These are phyloP conservation scores for Stenocarpella maydis DNA, from an alignment of 2,329 filamentous ascomycete species.

Conservation along the genomic window DNA sequence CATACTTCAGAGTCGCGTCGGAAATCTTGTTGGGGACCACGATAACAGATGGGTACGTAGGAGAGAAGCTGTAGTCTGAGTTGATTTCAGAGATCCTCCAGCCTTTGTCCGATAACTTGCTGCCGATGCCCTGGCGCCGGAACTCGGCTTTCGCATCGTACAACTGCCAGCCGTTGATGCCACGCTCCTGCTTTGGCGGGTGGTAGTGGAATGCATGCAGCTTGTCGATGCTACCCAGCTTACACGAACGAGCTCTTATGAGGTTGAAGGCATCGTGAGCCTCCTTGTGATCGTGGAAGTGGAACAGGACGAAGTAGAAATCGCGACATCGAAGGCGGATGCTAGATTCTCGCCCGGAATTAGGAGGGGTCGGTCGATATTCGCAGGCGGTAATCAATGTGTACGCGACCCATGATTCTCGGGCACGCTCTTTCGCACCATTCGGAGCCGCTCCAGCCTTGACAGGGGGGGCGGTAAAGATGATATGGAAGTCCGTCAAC, in stretches of 20 bases:
- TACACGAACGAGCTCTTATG: conserved; percentile 83
- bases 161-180: conserved; percentile 80
- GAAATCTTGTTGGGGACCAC: conserved; percentile 89
- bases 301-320: conserved; percentile 93
- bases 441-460: conserved; percentile 34
- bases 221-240: conserved; percentile 82
- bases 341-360: conserved; percentile 76
- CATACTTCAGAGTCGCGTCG: conserved; percentile 97
- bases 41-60: conserved; percentile 87
- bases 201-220: conserved; percentile 90
- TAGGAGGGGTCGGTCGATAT: conserved; percentile 75
- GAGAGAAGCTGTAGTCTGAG: conserved; percentile 86
- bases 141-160: conserved; percentile 91
- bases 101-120: conserved; percentile 77
- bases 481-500: conserved; percentile 69
- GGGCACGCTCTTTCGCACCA: conserved; percentile 40
- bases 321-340: conserved; percentile 91
- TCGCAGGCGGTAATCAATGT: conserved; percentile 87
- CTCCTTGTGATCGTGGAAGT: conserved; percentile 76
- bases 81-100: conserved; percentile 96
- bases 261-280: conserved; percentile 89
- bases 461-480: conserved; percentile 57
- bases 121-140: conserved; percentile 84
- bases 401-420: conserved; percentile 93
- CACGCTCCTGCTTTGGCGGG: conserved; percentile 73